These are phyloP conservation scores for Diaporthe vaccinii DNA, from an alignment of 2,329 filamentous ascomycete genomes.

Conservation along the genomic window DNA sequence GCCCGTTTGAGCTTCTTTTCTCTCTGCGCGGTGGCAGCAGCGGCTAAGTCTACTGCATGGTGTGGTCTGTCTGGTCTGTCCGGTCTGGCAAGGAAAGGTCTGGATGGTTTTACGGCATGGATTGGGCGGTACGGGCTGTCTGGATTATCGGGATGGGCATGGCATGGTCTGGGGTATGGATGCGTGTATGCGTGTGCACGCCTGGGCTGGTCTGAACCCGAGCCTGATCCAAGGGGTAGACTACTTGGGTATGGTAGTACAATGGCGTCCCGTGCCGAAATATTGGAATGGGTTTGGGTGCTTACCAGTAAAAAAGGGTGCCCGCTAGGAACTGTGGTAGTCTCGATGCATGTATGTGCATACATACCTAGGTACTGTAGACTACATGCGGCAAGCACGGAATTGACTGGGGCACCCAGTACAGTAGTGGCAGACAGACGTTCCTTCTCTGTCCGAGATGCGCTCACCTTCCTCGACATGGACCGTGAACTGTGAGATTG, in stretches of 20 bases:
- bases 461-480: not conserved
- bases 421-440: not conserved
- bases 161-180: slow-evolving; percentile 17
- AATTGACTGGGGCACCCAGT: not conserved
- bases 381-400: not conserved
- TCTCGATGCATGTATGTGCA: not conserved
- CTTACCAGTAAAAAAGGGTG: too few species aligned
- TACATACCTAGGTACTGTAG: not conserved
- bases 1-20: slow-evolving; percentile 24
- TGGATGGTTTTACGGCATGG: not conserved
- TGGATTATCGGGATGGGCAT: not conserved
- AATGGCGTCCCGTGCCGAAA: slow-evolving; percentile 5
- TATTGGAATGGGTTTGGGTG: too few species aligned
- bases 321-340: too few species aligned
- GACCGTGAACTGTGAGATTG: slow-evolving; percentile 3
- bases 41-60: slow-evolving; percentile 29
- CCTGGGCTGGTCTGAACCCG: not conserved
- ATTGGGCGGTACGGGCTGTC: not conserved
- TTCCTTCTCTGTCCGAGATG: not conserved
- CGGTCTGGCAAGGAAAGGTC: not conserved
- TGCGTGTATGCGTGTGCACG: slow-evolving; percentile 12
- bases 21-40: slow-evolving; percentile 9
- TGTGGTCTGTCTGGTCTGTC: slow-evolving; percentile 8
- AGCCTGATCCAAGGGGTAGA: slow-evolving; percentile 7
- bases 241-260: not conserved